Percentiles rank a stretch among this genome's conserved stretches.
phyloP scores from a whole-genome alignment of 2,329 filamentous ascomycete species.

The Epichloe bromicola region DNA sequence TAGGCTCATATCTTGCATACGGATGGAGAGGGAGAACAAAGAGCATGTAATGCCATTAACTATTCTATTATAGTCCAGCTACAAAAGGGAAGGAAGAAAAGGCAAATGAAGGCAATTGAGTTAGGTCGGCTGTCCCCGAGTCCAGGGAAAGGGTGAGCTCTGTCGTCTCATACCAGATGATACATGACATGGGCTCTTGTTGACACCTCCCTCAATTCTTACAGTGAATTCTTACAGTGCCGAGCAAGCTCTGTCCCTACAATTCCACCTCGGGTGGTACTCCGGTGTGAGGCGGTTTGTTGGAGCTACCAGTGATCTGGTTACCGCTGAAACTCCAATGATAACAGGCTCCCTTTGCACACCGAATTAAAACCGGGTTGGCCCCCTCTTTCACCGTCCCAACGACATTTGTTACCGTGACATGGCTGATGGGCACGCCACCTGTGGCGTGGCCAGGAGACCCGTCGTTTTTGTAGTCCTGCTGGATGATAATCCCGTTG shows the following conservation, averaged over 20 bases:
- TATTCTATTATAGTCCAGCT: no score
- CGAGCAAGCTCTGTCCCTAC: constrained; percentile 3
- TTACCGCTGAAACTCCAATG: not conserved
- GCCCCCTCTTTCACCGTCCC: not conserved
- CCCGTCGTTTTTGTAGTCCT: constrained; percentile 35
- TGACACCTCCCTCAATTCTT: not conserved
- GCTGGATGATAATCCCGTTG: constrained; percentile 26
- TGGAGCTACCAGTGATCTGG: not conserved
- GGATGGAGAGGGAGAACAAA: no score
- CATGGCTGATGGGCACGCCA: constrained; percentile 40
- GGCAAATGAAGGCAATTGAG: not conserved
- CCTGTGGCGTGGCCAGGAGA: constrained; percentile 28
- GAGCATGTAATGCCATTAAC: no score
- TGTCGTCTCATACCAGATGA: not conserved
- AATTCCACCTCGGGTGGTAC: not conserved
- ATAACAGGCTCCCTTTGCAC: not conserved
- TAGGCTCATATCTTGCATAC: no score
- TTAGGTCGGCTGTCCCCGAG: not conserved
- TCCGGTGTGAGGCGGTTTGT: not conserved
- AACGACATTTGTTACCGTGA: constrained; percentile 23
- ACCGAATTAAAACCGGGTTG: not conserved
- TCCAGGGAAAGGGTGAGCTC: not conserved
- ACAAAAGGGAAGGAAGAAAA: no score
- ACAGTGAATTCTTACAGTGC: not conserved
- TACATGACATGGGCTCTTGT: no score